Evolutionary conservation across 108 stramenopile species (phyloP), one percentile per base, ranked within the genome.

Genomic region (Thalassiosira profunda): DNA sequence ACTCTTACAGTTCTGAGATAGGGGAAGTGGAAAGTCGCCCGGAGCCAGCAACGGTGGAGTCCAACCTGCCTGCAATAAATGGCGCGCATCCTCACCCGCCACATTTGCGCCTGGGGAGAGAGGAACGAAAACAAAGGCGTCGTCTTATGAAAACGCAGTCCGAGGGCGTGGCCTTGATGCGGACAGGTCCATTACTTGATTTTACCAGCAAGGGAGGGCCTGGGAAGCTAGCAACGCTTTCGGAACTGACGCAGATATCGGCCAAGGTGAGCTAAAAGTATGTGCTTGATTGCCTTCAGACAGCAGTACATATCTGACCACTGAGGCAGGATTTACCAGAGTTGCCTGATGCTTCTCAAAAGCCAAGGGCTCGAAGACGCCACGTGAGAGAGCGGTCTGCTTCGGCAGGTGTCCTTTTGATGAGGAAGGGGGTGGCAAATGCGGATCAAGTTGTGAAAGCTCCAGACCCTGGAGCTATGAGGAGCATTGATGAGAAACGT

Each of bases 91-190:
- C n/a, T n/a, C n/a, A n/a, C n/a, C n/a, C n/a, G n/a, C n/a, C n/a
- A n/a, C n/a, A n/a, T n/a, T n/a, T n/a, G n/a, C n/a, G n/a, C n/a
- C n/a, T n/a, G n/a, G n/a, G n/a, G 30, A 31, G 8, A 52, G 26
- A 52, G 18, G 33, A 17, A 20, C 17, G 51, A 31, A 52, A 10
- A 52, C 34, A 51, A 30, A 40, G 52, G 17, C 53, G 65, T 1
- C 40, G 53, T 6, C 30, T 25, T 14, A 37, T 11, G 15, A 70
- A 52, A 41, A 59, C 58, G 20, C 58, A 47, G 18, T 70, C 69
- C 28, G 69, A 70, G 12, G 43, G 42, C 54, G 69, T 60, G 9
- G 48, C 40, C 12, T 6, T 17, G 30, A 59, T 59, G 58, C 49
- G 58, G 51, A 3, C 45, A 36, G 20, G 37, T 41, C 6, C 20